A percentile compares a stretch with the other conserved stretches of the same genome.
Conservation (phyloP, 345 rosid genomes). For the Diplotaxis tenuifolia region DNA sequence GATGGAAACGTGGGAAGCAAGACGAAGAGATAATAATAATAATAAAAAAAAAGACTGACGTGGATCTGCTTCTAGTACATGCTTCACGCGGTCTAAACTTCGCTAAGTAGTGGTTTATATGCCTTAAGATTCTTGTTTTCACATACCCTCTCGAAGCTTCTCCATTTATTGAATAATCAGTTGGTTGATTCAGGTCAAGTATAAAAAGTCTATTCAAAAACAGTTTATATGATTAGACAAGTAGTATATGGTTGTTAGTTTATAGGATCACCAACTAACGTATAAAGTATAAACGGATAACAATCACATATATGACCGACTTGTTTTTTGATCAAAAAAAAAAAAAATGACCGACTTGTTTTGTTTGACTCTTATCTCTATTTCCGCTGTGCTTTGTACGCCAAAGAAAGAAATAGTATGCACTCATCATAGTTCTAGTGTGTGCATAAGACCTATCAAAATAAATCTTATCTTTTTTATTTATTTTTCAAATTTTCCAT, state of each 20-base stretch:
- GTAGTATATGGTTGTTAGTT: constrained; percentile 21
- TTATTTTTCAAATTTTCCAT: neutral
- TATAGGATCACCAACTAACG: constrained; percentile 15
- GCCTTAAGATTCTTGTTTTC: constrained; percentile 19
- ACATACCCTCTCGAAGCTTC: constrained; percentile 19
- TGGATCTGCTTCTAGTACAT: constrained; percentile 17
- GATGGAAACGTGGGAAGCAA: constrained; percentile 38
- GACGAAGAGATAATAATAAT: constrained; percentile 7
- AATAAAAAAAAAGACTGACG: constrained; percentile 1
- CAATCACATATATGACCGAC: neutral
- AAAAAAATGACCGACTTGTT: constrained; percentile 15
- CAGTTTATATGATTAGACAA: constrained; percentile 13
- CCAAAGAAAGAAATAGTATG: neutral
- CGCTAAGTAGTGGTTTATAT: neutral
- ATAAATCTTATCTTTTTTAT: neutral
- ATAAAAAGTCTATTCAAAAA: neutral
- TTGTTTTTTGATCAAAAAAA: neutral
- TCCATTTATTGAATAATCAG: neutral
- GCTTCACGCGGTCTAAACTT: constrained; percentile 22
- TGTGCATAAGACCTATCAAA: constrained; percentile 13
- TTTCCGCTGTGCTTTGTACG: neutral
- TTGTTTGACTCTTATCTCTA: neutral
- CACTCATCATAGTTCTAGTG: neutral
- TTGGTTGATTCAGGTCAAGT: neutral
- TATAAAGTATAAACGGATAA: constrained; percentile 19